Evolutionary conservation across 208 protist genomes (phyloP).

Genomic region (Leishmania aethiopica): DNA sequence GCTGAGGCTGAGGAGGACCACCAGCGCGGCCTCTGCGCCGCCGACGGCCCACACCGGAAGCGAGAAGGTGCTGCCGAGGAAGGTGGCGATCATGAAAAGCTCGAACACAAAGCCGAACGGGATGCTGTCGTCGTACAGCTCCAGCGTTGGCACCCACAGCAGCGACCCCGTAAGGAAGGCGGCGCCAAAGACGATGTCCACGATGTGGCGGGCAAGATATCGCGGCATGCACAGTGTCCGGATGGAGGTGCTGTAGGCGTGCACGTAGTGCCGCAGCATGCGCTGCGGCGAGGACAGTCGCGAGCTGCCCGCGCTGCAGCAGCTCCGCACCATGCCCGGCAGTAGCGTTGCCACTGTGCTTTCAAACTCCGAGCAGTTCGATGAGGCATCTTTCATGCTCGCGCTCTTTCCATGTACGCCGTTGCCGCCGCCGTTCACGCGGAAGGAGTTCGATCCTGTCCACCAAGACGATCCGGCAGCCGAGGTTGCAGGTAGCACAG

Average conservation of each 20-base stretch:
- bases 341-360: neutral
- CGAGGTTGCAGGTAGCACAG: neutral
- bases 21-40: conserved; percentile 18
- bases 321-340: neutral
- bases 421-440: neutral
- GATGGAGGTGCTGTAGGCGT: conserved; percentile 5
- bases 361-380: neutral
- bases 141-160: conserved; percentile 88
- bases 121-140: conserved; percentile 36
- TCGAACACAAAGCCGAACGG: conserved; percentile 56
- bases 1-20: conserved; percentile 17
- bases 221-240: conserved; percentile 13
- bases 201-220: conserved; percentile 39
- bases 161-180: conserved; percentile 92
- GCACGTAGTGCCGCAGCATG: neutral
- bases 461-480: neutral
- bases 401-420: neutral
- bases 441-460: too few species aligned
- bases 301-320: too few species aligned
- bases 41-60: conserved; percentile 21
- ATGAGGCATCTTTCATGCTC: neutral
- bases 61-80: conserved; percentile 37
- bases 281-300: neutral
- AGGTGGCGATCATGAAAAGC: conserved; percentile 39
- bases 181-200: conserved; percentile 85